Conservation (phyloP, 768 basidiomycete species). For the Lactarius evosmus region DNA sequence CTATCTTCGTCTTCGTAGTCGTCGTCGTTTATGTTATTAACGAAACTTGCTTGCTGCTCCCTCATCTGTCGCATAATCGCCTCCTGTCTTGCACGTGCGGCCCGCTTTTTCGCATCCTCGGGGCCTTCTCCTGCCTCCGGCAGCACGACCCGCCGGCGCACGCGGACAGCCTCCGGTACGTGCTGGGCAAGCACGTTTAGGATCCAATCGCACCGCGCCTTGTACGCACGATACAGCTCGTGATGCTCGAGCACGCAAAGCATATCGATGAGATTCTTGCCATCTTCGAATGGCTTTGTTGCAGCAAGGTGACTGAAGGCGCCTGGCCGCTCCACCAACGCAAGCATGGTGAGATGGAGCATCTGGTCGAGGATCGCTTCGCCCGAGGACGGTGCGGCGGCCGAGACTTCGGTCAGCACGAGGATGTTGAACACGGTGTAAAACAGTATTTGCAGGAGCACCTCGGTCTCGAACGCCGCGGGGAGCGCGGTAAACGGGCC, state of each 20-base stretch:
- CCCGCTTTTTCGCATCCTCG: slow-evolving; percentile 72
- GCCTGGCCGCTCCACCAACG: slow-evolving; percentile 64
- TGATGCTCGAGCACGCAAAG: slow-evolving; percentile 77
- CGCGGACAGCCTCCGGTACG: slow-evolving; percentile 55
- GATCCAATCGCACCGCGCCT: slow-evolving; percentile 71
- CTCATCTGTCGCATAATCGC: slow-evolving; percentile 97
- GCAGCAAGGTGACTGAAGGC: slow-evolving; percentile 60
- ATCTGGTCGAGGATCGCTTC: slow-evolving; percentile 91
- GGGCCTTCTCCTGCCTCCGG: slow-evolving; percentile 43
- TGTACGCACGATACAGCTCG: slow-evolving; percentile 66
- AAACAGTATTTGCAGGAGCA: slow-evolving; percentile 78
- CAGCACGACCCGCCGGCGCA: slow-evolving; percentile 45
- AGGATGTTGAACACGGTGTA: slow-evolving; percentile 76
- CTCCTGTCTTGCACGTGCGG: slow-evolving; percentile 87
- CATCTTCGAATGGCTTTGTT: slow-evolving; percentile 53
- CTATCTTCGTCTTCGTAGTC: slow-evolving; percentile 68
- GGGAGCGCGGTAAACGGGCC: slow-evolving; percentile 71
- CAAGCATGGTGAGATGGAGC: slow-evolving; percentile 83
- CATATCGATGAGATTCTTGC: slow-evolving; percentile 62
- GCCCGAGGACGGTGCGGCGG: slow-evolving; percentile 65
- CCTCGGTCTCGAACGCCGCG: slow-evolving; percentile 62
- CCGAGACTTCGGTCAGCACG: slow-evolving; percentile 56
- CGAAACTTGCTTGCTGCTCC: slow-evolving; percentile 84
- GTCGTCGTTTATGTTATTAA: slow-evolving; percentile 69
- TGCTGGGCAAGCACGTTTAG: slow-evolving; percentile 55